Base-by-base conservation (phyloP, 2,329 filamentous ascomycete genomes). In the Colletotrichum phormii region DNA sequence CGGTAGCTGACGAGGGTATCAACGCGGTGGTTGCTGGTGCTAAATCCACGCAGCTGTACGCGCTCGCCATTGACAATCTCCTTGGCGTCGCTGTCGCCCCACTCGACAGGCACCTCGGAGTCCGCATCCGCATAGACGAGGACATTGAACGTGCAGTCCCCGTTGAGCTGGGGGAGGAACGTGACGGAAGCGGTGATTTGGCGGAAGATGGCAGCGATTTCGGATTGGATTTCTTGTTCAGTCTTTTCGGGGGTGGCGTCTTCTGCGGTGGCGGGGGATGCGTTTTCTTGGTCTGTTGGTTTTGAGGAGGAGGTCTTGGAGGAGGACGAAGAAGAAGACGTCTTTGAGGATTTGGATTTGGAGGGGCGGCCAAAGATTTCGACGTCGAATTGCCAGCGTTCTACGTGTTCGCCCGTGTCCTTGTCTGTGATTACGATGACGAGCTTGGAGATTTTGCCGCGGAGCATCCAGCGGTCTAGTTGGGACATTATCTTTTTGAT, bases 401-500 rank as follows among this genome's bases (percentile, higher is more conserved):
- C 97, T 57, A 99, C 91, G 82, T 98, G 93, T 81, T 98, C 95
- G 75, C 96, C 97, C 0, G 95, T 98, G 83, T 99, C 97, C 84
- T 98, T 98, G 86, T 94, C 94, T 37, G 96, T 98, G 77, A 99
- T 95, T 60, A 99, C 97, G 65, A 99, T 93, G 72, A 99, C 95
- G 13, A 99, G 91, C 84, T 97, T 98, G 64, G 94, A 97, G 81
- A 99, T 98, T 84, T 99, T 98, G 81, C 95, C 95, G 78, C 93
- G 94, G 65, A 95, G 89, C 95, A 98, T 98, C 97, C 97, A 99
- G 81, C 94, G 95, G 86, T 97, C 96, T 71, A 99, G 90, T 84
- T 99, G 97, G 33, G 92, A 92, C 95, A 98, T 99, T 86, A 99
- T 98, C 85, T 97, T 98, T 84, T 98, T 98, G 87, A 99, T 97